Evolutionary conservation across 2,329 filamentous ascomycete genomes (phyloP), one percentile per base, ranked within the genome.

Genomic region (Fusarium udum): DNA sequence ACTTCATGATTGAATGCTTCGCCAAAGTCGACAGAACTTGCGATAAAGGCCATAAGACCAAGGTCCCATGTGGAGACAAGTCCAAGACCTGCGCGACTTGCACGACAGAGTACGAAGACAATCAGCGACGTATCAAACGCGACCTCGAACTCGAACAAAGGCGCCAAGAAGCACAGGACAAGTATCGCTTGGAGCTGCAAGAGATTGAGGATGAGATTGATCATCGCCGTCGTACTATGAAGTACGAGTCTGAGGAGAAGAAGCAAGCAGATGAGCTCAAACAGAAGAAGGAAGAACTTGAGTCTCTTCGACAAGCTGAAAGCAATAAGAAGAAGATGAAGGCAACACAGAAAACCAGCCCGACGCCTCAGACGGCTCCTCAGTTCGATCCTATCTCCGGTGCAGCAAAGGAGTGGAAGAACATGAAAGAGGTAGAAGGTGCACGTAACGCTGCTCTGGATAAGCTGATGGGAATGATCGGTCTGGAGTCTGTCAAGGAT

Each of bases 401-500:
- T 43, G 68, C 75, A 36, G 84, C 88, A 0, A 79, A 80, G 2
- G 80, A 93, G 24, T 94, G 92, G 92, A 81, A 91, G 20, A 77
- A 82, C 2, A 85, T 91, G 73, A 94, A 94, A 76, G 55, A 81
- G 4, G 77, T 80, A 2, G 86, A 91, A 37, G 83, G 84, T 2
- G 85, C 86, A 0, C 73, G 75, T 2, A 93, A 89, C 69, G 75
- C 80, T 1, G 83, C 87, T 0, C 75, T 95, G 1, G 92, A 95
- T 66, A 77, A 83, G 0, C 76, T 95, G 14, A 94, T 95, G 90
- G 80, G 78, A 0, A 91, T 95, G 89, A 89, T 92, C 48, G 92
- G 93, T 0, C 83, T 95, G 0, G 92, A 94, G 73, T 82, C 86
- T 0, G 90, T 95, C 45, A 95, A 95, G 71, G 75, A 84, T 4